These are phyloP conservation scores for Dioszegia aurantiaca DNA, from an alignment of 768 basidiomycete species.

Conservation along the genomic window DNA sequence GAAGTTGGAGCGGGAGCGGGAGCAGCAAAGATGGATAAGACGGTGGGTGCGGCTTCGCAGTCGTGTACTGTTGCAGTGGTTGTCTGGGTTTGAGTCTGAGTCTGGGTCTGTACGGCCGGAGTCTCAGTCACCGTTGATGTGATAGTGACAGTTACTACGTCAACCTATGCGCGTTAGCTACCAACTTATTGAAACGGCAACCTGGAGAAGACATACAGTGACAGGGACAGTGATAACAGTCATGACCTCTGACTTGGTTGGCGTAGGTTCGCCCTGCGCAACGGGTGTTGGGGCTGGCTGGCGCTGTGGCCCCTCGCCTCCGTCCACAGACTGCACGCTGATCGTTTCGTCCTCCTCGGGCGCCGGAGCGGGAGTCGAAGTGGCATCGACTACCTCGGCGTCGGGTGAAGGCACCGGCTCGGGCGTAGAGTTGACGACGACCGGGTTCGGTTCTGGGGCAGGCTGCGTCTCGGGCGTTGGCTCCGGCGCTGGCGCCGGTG, in stretches of 20 bases:
- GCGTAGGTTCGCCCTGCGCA: not conserved
- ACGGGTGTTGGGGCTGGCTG: not conserved
- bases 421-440: not conserved
- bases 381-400: not conserved
- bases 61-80: slow-evolving; percentile 6
- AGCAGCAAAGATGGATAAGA: not conserved
- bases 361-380: slow-evolving; percentile 4
- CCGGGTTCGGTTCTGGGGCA: not conserved
- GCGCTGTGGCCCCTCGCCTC: not conserved
- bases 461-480: no score
- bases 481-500: not conserved
- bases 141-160: slow-evolving; percentile 13
- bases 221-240: slow-evolving; percentile 12
- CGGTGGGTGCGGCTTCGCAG: slow-evolving; percentile 4
- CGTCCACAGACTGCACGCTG: not conserved
- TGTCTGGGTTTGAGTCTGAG: not conserved
- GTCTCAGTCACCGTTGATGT: slow-evolving; percentile 13
- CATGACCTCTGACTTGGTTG: slow-evolving; percentile 8
- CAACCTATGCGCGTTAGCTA: slow-evolving; percentile 7
- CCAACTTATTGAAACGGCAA: not conserved
- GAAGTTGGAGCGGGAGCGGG: not conserved
- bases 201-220: slow-evolving; percentile 8
- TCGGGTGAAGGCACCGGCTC: not conserved
- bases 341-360: not conserved
- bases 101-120: not conserved